These are phyloP conservation scores for Talaromyces stipitatus DNA, from an alignment of 495 filamentous ascomycete genomes.

Conservation along the genomic window DNA sequence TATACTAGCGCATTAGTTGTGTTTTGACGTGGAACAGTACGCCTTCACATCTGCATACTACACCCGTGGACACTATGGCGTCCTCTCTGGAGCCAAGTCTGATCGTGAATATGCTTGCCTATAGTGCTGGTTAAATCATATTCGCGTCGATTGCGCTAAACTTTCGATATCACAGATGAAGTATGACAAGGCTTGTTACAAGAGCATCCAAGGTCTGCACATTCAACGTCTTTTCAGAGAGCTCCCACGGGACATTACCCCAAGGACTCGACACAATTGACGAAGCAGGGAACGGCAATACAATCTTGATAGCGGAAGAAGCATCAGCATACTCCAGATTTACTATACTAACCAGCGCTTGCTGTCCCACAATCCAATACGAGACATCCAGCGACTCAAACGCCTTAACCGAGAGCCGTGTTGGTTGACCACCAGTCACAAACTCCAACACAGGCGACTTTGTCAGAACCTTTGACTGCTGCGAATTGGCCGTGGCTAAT, in stretches of 20 bases:
- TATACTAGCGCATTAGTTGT: too few species aligned
- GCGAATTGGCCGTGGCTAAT: constrained; percentile 7
- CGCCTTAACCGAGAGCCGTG: not conserved
- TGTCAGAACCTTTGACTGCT: constrained; percentile 9
- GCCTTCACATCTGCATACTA: too few species aligned
- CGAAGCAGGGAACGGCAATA: not conserved
- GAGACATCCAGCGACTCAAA: not conserved
- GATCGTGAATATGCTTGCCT: too few species aligned
- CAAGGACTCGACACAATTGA: not conserved
- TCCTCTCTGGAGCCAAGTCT: too few species aligned
- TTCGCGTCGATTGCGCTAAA: too few species aligned
- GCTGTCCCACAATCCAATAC: constrained; percentile 3
- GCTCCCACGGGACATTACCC: not conserved
- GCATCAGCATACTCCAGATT: constrained; percentile 3
- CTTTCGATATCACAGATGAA: not conserved
- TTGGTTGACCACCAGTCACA: not conserved
- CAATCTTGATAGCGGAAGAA: not conserved
- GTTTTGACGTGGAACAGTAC: too few species aligned
- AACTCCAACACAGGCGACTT: constrained; percentile 1
- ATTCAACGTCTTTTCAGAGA: not conserved
- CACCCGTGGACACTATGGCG: too few species aligned
- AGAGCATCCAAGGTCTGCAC: not conserved
- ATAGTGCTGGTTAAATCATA: not conserved
- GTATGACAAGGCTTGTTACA: constrained; percentile 1
- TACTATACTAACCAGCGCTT: constrained; percentile 7